These are phyloP conservation scores for Candida ficus DNA, from an alignment of 805 yeast genomes.

Conservation along the genomic window DNA sequence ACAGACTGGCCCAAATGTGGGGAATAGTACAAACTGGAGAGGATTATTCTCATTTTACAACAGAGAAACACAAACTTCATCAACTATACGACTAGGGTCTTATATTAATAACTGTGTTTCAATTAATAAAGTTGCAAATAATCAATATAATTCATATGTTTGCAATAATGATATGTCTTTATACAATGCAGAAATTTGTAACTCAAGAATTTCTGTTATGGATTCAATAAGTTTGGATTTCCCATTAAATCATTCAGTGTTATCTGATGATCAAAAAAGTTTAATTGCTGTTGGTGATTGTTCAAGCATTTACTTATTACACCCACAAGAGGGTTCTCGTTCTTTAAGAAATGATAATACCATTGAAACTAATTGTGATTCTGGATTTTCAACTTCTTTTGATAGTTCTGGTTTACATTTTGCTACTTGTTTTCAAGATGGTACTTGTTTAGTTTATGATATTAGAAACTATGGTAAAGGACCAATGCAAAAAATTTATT, in stretches of 20 bases:
- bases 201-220: conserved; percentile 39
- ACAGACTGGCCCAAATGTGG: conserved; percentile 20
- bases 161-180: conserved; percentile 82
- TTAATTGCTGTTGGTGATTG: conserved; percentile 76
- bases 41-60: conserved; percentile 62
- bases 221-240: conserved; percentile 47
- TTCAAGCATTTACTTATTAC: conserved; percentile 51
- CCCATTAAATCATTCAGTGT: conserved; percentile 69
- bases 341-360: conserved; percentile 30
- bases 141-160: conserved; percentile 51
- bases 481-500: conserved; percentile 50
- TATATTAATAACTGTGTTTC: conserved; percentile 79
- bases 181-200: conserved; percentile 56
- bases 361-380: conserved; percentile 58
- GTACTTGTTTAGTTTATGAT: conserved; percentile 73
- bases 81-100: conserved; percentile 63
- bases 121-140: conserved; percentile 38
- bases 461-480: conserved; percentile 47
- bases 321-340: conserved; percentile 29
- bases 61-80: conserved; percentile 40
- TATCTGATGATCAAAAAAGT: conserved; percentile 57
- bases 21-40: conserved; percentile 37
- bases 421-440: conserved; percentile 83
- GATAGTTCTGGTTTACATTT: conserved; percentile 70
- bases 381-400: conserved; percentile 80